Conservation (phyloP, 129 eudicot genomes). For the Escallonia rubra region DNA sequence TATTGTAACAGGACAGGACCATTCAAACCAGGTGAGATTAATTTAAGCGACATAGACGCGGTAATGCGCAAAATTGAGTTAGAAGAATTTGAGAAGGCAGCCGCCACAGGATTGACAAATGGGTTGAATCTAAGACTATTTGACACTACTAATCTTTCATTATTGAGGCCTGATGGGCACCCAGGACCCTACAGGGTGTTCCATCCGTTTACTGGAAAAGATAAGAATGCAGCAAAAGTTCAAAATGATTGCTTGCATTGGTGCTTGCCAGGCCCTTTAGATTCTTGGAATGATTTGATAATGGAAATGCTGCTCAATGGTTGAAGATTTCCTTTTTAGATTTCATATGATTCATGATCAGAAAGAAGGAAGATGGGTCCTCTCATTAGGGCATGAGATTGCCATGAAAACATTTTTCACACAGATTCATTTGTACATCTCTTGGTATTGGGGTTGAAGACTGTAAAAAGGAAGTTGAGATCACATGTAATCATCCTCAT, state of each 20-base stretch:
- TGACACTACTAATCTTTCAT: slow-evolving; percentile 56
- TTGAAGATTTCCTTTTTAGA: background rate
- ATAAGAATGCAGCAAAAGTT: slow-evolving; percentile 34
- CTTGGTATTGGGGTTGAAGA: too few relatives aligned
- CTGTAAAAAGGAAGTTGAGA: too few relatives aligned
- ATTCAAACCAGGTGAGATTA: slow-evolving; percentile 47
- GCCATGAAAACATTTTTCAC: too few relatives aligned
- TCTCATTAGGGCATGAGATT: too few relatives aligned
- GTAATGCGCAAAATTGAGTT: slow-evolving; percentile 57
- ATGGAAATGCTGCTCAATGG: slow-evolving; percentile 40
- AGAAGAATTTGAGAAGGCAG: slow-evolving; percentile 47
- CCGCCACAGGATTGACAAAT: background rate
- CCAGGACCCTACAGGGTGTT: slow-evolving; percentile 66
- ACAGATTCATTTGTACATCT: too few relatives aligned
- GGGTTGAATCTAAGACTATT: slow-evolving; percentile 47
- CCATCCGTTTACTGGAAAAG: slow-evolving; percentile 53
- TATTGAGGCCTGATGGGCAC: slow-evolving; percentile 86
- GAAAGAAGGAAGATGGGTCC: too few relatives aligned
- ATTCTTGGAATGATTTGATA: slow-evolving; percentile 75
- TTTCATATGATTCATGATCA: too few relatives aligned
- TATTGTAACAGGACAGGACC: slow-evolving; percentile 59
- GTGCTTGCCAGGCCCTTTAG: slow-evolving; percentile 96
- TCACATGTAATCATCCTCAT: too few relatives aligned
- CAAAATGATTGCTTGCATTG: slow-evolving; percentile 89
- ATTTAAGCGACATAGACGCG: slow-evolving; percentile 32